Percentiles rank a stretch among this genome's conserved stretches.
Evolutionary conservation across 352 stramenopile genomes (phyloP).

Genomic region (Globisporangium cederbergense): DNA sequence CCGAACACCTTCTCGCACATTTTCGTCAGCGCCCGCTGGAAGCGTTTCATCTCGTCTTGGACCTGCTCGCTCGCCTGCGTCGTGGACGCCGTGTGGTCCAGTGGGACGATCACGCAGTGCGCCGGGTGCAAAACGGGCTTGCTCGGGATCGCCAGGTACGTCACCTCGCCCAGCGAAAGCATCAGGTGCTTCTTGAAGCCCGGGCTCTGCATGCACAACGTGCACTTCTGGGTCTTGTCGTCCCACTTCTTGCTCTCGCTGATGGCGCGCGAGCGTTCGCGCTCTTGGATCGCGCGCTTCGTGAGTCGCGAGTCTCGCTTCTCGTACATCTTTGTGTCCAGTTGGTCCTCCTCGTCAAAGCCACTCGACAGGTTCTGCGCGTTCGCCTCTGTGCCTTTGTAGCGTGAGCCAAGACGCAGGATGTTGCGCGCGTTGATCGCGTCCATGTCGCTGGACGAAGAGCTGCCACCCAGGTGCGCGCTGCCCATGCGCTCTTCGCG

Average conservation of each 20-base stretch:
- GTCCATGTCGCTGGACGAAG: slow-evolving; percentile 61
- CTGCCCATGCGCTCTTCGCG: slow-evolving; percentile 68
- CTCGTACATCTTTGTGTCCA: slow-evolving; percentile 64
- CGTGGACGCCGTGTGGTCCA: slow-evolving; percentile 63
- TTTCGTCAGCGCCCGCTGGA: slow-evolving; percentile 46
- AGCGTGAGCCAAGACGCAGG: slow-evolving; percentile 63
- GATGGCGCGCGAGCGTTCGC: slow-evolving; percentile 45
- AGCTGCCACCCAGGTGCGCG: slow-evolving; percentile 21
- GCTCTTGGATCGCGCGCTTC: slow-evolving; percentile 49
- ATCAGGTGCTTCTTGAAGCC: slow-evolving; percentile 80
- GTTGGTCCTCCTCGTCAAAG: slow-evolving; percentile 80
- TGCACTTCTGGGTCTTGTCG: slow-evolving; percentile 60
- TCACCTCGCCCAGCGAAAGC: slow-evolving; percentile 72
- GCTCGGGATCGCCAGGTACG: slow-evolving; percentile 66
- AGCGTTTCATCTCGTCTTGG: slow-evolving; percentile 57
- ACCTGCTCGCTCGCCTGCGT: slow-evolving; percentile 64
- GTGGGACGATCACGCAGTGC: slow-evolving; percentile 75
- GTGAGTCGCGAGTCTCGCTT: slow-evolving; percentile 47
- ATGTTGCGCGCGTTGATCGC: slow-evolving; percentile 67
- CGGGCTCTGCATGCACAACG: slow-evolving; percentile 62
- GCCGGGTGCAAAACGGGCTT: slow-evolving; percentile 48
- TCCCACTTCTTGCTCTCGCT: slow-evolving; percentile 71
- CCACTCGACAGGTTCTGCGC: slow-evolving; percentile 62
- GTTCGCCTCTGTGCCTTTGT: slow-evolving; percentile 67
- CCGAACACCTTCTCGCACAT: slow-evolving; percentile 62